Evolutionary conservation across 2,329 filamentous ascomycete genomes (phyloP), one percentile per base, ranked within the genome.

Genomic region (Albifimbria verrucaria): DNA sequence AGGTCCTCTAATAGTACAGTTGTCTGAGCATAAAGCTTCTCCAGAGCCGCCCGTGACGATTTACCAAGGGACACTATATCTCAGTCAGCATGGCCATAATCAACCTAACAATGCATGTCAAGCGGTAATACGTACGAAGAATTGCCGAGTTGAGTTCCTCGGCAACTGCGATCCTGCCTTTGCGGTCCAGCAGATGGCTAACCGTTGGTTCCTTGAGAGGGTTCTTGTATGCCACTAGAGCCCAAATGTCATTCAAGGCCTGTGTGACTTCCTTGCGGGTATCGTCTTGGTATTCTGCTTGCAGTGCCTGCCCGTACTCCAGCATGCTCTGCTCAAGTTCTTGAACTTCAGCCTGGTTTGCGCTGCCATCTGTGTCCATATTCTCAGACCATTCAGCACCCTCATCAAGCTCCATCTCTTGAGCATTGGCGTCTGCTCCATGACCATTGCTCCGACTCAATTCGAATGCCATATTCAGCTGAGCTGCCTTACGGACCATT

Each of bases 131-230:
- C 86, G 75, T 76, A 96, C 92, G 85, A 55, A 99, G 71, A 62
- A 99, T 96, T 46, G 91, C 92, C 55, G 90, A 90, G 70, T 97
- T 97, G 52, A 99, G 77, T 69, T 96, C 92, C 73, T 99, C 94
- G 9, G 92, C 92, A 41, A 97, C 90, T 18, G 84, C 79, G 18
- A 86, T 83, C 43, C 94, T 79, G 1, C 90, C 91, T 50, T 81
- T 83, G 39, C 82, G 78, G 62, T 96, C 90, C 53, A 99, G 76
- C 55, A 97, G 74, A 65, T 90, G 87, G 17, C 87, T 86, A 54
- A 97, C 81, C 54, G 88, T 83, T 48, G 81, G 79, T 57, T 89
- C 90, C 60, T 86, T 84, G 17, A 88, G 78, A 1, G 92, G 90
- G 65, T 97, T 90, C 32, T 83, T 74, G 65, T 97, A 99, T 1